Evolutionary conservation across 1,284 basidiomycete genomes (phyloP).

Genomic region (Leccinum insigne): DNA sequence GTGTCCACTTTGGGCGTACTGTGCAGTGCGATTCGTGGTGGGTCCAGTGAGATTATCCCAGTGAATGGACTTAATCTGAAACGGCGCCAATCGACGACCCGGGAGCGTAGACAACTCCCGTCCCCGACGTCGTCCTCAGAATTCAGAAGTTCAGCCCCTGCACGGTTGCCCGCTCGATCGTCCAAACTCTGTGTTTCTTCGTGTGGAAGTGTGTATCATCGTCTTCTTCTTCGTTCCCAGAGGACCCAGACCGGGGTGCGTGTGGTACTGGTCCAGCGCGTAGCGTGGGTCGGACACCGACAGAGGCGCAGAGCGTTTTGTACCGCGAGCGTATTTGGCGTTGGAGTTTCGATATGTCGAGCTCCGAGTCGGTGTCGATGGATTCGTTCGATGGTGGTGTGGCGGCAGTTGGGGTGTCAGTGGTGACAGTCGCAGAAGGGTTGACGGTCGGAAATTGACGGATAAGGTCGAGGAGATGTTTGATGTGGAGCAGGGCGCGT

Average conservation of each 20-base stretch:
- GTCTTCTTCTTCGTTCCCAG: slow-evolving; percentile 13
- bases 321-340: slow-evolving; percentile 89
- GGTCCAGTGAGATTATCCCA: neutral
- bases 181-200: neutral
- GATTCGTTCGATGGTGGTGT: neutral
- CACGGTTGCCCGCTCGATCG: slow-evolving; percentile 24
- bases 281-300: slow-evolving; percentile 74
- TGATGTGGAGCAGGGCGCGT: slow-evolving; percentile 65
- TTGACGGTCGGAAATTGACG: slow-evolving; percentile 77
- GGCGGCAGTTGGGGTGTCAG: slow-evolving; percentile 19
- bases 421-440: slow-evolving; percentile 44
- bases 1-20: too few species aligned
- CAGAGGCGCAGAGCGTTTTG: slow-evolving; percentile 78
- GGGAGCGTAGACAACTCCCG: neutral
- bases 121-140: neutral
- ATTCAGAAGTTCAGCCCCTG: slow-evolving; percentile 39
- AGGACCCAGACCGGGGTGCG: neutral
- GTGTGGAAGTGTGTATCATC: neutral
- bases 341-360: slow-evolving; percentile 77
- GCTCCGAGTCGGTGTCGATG: slow-evolving; percentile 34
- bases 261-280: slow-evolving; percentile 32
- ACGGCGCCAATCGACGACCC: too few species aligned
- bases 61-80: neutral
- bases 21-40: too few species aligned
- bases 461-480: slow-evolving; percentile 71